phyloP scores from a whole-genome alignment of 1,284 basidiomycete species.

The Caloboletus firmus region DNA sequence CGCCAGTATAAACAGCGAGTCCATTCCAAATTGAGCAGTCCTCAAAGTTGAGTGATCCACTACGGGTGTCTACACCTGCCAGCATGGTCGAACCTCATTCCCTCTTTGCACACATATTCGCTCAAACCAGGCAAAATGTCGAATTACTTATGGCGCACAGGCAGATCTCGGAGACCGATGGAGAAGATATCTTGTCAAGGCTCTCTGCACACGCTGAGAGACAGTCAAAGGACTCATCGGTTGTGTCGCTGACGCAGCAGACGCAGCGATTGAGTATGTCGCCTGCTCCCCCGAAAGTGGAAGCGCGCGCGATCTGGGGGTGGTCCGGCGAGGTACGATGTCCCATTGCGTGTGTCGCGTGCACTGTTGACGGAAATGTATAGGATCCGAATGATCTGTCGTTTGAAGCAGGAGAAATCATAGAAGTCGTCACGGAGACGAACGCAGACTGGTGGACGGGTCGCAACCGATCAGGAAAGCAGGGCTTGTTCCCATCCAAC shows the following conservation, averaged over 20 bases:
- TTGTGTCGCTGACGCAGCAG: constrained; percentile 27
- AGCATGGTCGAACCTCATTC: constrained; percentile 24
- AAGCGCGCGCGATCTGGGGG: constrained; percentile 34
- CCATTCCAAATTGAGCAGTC: neutral
- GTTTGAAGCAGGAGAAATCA: constrained; percentile 37
- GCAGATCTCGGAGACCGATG: constrained; percentile 57
- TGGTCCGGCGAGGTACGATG: constrained; percentile 32
- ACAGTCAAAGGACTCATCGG: constrained; percentile 9
- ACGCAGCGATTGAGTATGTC: constrained; percentile 29
- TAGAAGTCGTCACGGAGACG: constrained; percentile 39
- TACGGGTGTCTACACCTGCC: neutral
- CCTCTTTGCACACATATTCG: constrained; percentile 48
- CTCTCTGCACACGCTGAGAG: constrained; percentile 38
- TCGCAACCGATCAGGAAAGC: constrained; percentile 38
- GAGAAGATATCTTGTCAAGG: constrained; percentile 51
- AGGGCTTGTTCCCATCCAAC: constrained; percentile 58
- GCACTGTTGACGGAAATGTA: constrained; percentile 7
- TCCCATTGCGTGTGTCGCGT: constrained; percentile 8
- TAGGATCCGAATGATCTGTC: constrained; percentile 52
- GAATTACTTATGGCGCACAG: constrained; percentile 61
- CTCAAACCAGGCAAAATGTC: constrained; percentile 67
- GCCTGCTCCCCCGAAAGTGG: constrained; percentile 22
- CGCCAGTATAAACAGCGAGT: constrained; percentile 18
- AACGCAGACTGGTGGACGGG: constrained; percentile 46
- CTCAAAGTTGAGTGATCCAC: neutral